A percentile compares a stretch with the other conserved stretches of the same genome.
These are phyloP conservation scores for Berkeleyomyces rouxiae DNA, from an alignment of 2,329 filamentous ascomycete genomes.

Conservation along the genomic window DNA sequence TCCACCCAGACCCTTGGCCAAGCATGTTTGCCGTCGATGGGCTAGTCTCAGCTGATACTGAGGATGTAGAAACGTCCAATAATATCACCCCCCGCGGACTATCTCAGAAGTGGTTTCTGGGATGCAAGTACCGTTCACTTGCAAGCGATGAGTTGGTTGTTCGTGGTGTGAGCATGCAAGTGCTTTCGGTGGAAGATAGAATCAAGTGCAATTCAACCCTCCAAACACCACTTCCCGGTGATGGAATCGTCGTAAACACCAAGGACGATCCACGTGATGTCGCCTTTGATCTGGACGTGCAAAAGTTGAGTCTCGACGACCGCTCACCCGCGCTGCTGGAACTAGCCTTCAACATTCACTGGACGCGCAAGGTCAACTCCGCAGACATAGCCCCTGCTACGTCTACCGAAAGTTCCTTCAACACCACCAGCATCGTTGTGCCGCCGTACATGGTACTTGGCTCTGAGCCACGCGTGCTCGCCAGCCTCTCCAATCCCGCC, in stretches of 20 bases:
- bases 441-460: conserved; percentile 68
- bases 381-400: conserved; percentile 17
- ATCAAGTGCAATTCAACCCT: conserved; percentile 39
- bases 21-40: conserved; percentile 58
- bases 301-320: conserved; percentile 69
- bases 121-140: conserved; percentile 60
- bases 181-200: conserved; percentile 35
- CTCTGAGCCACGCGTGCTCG: conserved; percentile 73
- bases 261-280: conserved; percentile 51
- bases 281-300: conserved; percentile 55
- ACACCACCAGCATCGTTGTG: conserved; percentile 54
- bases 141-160: conserved; percentile 54
- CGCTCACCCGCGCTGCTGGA: conserved; percentile 59
- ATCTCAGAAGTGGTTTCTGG: conserved; percentile 64
- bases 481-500: conserved; percentile 32
- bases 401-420: conserved; percentile 21
- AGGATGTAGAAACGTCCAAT: conserved; percentile 22
- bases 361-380: conserved; percentile 42
- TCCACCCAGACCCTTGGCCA: conserved; percentile 70
- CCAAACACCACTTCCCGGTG: conserved; percentile 23
- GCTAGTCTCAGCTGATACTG: conserved; percentile 17
- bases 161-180: conserved; percentile 41
- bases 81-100: conserved; percentile 37
- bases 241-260: conserved; percentile 38
- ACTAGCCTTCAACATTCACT: conserved; percentile 56